A percentile compares a stretch with the other conserved stretches of the same genome.
Evolutionary conservation across 768 basidiomycete species (phyloP).

Genomic region (Obba rivulosa): DNA sequence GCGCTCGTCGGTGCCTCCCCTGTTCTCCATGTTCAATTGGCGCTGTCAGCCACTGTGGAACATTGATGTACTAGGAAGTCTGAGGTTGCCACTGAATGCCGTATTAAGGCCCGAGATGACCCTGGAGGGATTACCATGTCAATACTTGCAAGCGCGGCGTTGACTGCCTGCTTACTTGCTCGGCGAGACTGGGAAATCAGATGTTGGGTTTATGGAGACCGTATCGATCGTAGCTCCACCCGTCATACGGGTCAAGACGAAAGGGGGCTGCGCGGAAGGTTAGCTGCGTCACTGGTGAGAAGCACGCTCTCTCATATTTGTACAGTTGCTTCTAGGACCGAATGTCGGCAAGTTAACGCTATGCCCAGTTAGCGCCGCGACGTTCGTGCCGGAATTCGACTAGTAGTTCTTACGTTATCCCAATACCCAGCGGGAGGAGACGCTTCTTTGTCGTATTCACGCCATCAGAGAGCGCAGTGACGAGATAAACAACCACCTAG

Average conservation of each 20-base stretch:
- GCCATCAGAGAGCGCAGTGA: conserved; percentile 19
- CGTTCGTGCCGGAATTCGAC: no score
- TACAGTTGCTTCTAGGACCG: conserved; percentile 20
- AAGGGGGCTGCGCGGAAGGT: conserved; percentile 19
- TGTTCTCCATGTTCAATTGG: not conserved
- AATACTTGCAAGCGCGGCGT: not conserved
- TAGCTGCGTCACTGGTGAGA: not conserved
- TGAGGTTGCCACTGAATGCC: conserved; percentile 17
- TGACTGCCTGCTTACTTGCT: conserved; percentile 20
- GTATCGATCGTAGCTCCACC: conserved; percentile 22
- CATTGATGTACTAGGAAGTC: conserved; percentile 18
- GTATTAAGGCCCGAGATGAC: conserved; percentile 20
- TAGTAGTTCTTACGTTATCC: conserved; percentile 17
- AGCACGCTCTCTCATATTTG: conserved; percentile 8
- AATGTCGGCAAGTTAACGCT: conserved; percentile 23
- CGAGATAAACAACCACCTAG: conserved; percentile 19
- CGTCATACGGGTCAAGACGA: conserved; percentile 25
- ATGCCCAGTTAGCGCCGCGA: not conserved
- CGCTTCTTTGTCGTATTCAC: conserved; percentile 17
- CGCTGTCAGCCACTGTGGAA: not conserved
- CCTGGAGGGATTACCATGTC: conserved; percentile 4
- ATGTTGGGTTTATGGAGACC: conserved; percentile 17
- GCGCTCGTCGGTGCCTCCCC: conserved; percentile 24
- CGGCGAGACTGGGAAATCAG: conserved; percentile 20
- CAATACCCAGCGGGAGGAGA: conserved; percentile 23